phyloP scores from a whole-genome alignment of 768 basidiomycete species.

The Naganishia vishniacii region DNA sequence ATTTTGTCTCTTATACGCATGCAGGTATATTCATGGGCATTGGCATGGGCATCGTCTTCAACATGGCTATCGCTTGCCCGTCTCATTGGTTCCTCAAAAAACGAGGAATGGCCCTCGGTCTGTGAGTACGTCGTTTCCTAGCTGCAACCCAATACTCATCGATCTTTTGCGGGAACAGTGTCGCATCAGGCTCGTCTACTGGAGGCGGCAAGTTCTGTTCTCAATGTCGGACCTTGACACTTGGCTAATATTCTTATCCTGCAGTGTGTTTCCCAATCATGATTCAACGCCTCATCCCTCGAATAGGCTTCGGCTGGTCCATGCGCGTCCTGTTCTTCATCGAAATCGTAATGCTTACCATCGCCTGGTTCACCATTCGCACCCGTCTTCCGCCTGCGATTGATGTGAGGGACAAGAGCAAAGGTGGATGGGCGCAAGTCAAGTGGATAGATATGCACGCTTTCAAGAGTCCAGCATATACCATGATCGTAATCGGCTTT shows the following conservation, averaged over 20 bases:
- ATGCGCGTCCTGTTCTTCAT: slow-evolving; percentile 17
- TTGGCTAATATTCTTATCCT: not conserved
- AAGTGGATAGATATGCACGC: slow-evolving; percentile 18
- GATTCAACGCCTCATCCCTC: slow-evolving; percentile 20
- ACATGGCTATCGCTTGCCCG: slow-evolving; percentile 54
- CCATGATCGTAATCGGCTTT: not conserved
- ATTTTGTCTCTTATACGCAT: not conserved
- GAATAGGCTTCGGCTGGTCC: slow-evolving; percentile 21
- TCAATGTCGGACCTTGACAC: not conserved
- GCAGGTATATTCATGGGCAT: slow-evolving; percentile 45
- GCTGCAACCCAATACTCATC: no score
- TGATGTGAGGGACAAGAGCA: slow-evolving; percentile 18
- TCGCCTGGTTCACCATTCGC: slow-evolving; percentile 17
- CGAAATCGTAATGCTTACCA: slow-evolving; percentile 19
- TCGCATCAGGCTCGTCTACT: slow-evolving; percentile 12
- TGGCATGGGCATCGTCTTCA: slow-evolving; percentile 55
- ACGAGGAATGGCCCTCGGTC: slow-evolving; percentile 52
- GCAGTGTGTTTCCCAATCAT: slow-evolving; percentile 19
- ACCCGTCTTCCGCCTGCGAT: slow-evolving; percentile 13
- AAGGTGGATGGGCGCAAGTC: slow-evolving; percentile 23
- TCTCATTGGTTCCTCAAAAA: slow-evolving; percentile 53
- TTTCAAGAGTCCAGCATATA: slow-evolving; percentile 19
- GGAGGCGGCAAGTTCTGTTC: slow-evolving; percentile 3
- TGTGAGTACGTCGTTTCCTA: slow-evolving; percentile 10
- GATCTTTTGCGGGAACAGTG: not conserved